Evolutionary conservation across 257 asterid species (phyloP).

Genomic region (Solanum gracilifrons): DNA sequence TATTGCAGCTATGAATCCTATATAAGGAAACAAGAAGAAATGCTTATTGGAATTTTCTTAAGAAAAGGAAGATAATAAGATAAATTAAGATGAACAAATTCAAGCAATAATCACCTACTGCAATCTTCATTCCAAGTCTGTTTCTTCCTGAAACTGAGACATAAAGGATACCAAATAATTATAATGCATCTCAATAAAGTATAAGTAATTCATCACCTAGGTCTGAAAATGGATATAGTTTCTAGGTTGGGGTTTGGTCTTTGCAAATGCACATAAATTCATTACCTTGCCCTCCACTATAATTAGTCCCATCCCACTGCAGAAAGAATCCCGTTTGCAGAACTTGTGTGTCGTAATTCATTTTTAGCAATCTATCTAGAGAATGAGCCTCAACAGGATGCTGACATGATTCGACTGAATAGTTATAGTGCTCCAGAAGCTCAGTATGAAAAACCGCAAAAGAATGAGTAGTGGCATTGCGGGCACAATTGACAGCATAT

Average conservation of each 20-base stretch:
- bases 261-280: neutral
- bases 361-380: no score
- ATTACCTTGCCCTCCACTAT: no score
- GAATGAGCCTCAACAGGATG: neutral
- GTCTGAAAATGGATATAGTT: neutral
- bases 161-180: neutral
- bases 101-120: neutral
- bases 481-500: no score
- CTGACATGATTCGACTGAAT: no score
- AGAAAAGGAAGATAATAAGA: neutral
- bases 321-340: slow-evolving; percentile 5
- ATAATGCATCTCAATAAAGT: neutral
- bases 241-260: neutral
- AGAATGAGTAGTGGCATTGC: no score
- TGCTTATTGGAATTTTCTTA: neutral
- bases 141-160: neutral
- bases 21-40: neutral
- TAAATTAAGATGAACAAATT: neutral
- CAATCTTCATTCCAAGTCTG: no score
- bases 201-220: neutral
- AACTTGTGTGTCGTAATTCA: neutral
- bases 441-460: no score
- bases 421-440: no score
- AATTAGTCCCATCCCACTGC: no score
- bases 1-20: neutral